A percentile compares a stretch with the other conserved stretches of the same genome.
phyloP scores from a whole-genome alignment of 164 flowering plant genomes.

The Houttuynia cordata region DNA sequence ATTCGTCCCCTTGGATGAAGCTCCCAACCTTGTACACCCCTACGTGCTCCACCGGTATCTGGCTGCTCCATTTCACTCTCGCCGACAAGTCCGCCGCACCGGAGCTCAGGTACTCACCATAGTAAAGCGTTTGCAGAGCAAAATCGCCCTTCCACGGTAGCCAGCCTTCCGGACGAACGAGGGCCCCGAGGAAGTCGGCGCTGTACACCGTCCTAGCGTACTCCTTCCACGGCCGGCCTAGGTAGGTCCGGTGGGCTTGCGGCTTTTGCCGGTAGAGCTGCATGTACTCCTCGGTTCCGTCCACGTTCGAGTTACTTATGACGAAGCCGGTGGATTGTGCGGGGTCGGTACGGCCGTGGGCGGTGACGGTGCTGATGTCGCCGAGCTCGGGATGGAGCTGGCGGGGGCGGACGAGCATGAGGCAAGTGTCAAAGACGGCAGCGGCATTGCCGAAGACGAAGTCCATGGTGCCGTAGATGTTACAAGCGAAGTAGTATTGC shows the following conservation, averaged over 20 bases:
- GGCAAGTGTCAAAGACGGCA: conserved; percentile 7
- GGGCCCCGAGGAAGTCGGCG: conserved; percentile 27
- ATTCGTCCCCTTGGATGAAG: conserved; percentile 78
- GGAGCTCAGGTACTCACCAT: conserved; percentile 57
- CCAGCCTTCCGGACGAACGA: conserved; percentile 59
- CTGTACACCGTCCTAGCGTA: conserved; percentile 47
- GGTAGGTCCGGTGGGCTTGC: conserved; percentile 50
- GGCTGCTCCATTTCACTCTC: conserved; percentile 75
- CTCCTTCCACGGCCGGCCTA: conserved; percentile 59
- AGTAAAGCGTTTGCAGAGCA: conserved; percentile 55
- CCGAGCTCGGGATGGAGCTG: conserved; percentile 19
- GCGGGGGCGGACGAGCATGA: conserved; percentile 11
- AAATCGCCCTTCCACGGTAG: conserved; percentile 66
- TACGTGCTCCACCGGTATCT: conserved; percentile 50
- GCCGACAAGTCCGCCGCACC: conserved; percentile 42
- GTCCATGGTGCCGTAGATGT: too few species aligned
- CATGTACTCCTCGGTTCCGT: too few species aligned
- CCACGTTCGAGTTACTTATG: too few species aligned
- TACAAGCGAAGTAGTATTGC: too few species aligned
- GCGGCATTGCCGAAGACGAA: conserved; percentile 11
- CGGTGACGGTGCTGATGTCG: too few species aligned
- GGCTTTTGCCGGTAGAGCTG: too few species aligned
- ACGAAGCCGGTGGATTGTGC: too few species aligned
- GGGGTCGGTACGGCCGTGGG: too few species aligned
- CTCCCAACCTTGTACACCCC: conserved; percentile 39